phyloP scores from a whole-genome alignment of 495 filamentous ascomycete species.

The Astrothelium subdiscretum region DNA sequence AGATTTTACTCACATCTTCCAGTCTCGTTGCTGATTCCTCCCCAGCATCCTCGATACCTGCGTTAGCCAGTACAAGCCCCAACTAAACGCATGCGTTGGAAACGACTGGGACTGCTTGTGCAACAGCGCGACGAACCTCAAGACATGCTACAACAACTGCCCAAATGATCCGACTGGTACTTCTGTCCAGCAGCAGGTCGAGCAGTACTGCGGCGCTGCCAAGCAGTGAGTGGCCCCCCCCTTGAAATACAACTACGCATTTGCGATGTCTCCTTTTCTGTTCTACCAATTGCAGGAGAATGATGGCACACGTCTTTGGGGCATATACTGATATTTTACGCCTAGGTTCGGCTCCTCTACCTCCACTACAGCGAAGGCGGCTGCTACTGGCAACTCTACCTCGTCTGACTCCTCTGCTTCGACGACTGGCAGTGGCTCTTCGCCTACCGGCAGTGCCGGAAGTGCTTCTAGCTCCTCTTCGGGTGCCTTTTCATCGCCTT shows the following conservation, averaged over 20 bases:
- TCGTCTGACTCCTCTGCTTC: not conserved
- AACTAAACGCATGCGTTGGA: constrained; percentile 16
- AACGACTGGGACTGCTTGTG: constrained; percentile 24
- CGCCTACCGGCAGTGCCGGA: not conserved
- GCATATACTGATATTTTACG: not conserved
- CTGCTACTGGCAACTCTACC: constrained; percentile 8
- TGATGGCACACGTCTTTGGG: not conserved
- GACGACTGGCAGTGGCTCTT: not conserved
- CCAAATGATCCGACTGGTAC: constrained; percentile 5
- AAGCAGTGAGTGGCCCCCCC: constrained; percentile 14
- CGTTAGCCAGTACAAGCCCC: constrained; percentile 10
- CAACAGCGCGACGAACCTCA: not conserved
- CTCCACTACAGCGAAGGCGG: constrained; percentile 6
- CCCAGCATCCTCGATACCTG: constrained; percentile 24
- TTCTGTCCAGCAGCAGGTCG: constrained; percentile 11
- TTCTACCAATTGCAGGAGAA: not conserved
- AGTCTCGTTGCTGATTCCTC: not conserved
- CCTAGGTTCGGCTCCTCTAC: not conserved
- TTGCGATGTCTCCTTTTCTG: not conserved
- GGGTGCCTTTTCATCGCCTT: not conserved
- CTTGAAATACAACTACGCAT: not conserved
- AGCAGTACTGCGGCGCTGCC: constrained; percentile 20
- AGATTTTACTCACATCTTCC: not conserved
- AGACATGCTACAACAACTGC: constrained; percentile 26
- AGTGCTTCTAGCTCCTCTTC: not conserved